A percentile compares a stretch with the other conserved stretches of the same genome.
Conservation (phyloP, 139 green algal species). For the Yamagishiella unicocca region DNA sequence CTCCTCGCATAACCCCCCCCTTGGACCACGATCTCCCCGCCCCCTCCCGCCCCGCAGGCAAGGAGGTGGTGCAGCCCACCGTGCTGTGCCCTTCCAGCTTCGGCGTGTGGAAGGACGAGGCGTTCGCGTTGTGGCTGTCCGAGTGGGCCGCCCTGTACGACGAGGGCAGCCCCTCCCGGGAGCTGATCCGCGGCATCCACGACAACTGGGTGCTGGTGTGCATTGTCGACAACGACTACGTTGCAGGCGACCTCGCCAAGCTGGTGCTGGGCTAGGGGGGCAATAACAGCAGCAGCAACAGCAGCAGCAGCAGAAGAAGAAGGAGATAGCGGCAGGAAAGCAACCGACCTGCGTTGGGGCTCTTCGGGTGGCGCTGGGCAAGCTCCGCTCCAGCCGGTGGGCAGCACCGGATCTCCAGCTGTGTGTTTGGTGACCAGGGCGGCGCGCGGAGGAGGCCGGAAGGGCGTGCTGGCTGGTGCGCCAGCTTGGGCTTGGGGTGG, state of each 20-base stretch:
- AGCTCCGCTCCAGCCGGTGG: too few relatives aligned
- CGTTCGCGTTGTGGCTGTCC: constrained; percentile 83
- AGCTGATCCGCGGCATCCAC: constrained; percentile 73
- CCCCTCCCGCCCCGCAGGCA: constrained; percentile 41
- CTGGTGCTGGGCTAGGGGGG: constrained; percentile 59
- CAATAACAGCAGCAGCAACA: too few relatives aligned
- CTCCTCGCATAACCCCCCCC: too few relatives aligned
- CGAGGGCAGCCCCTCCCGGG: constrained; percentile 61
- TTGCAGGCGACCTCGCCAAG: constrained; percentile 79
- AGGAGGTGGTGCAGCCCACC: constrained; percentile 89
- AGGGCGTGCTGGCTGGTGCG: too few relatives aligned
- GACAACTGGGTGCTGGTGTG: constrained; percentile 64
- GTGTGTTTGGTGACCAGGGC: too few relatives aligned
- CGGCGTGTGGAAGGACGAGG: constrained; percentile 89
- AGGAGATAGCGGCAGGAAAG: too few relatives aligned
- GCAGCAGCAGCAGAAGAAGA: too few relatives aligned
- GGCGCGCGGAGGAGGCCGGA: too few relatives aligned
- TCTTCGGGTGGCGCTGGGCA: too few relatives aligned
- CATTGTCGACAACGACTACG: constrained; percentile 86
- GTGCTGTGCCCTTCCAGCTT: constrained; percentile 84
- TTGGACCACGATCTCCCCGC: background rate
- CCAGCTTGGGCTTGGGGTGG: too few relatives aligned
- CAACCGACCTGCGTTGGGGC: too few relatives aligned
- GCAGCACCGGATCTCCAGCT: too few relatives aligned
- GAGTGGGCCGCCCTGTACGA: constrained; percentile 85